Percentiles rank a stretch among this genome's conserved stretches.
These are phyloP conservation scores for Sodiomyces alkalinus DNA, from an alignment of 2,329 filamentous ascomycete species.

Conservation along the genomic window DNA sequence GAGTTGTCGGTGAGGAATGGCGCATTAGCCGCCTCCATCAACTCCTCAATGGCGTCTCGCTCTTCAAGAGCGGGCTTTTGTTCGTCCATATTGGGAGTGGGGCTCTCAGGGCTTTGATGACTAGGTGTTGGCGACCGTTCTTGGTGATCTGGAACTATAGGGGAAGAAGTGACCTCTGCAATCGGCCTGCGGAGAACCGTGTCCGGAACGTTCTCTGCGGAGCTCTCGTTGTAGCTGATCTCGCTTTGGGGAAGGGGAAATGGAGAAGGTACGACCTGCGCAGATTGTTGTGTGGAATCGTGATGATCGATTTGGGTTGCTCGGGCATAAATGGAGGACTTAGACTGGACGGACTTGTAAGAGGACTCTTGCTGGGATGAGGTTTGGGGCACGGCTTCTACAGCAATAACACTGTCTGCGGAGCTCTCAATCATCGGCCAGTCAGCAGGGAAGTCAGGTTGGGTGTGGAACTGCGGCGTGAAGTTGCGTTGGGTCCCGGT, in stretches of 20 bases:
- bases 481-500: neutral
- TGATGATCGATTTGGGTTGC: neutral
- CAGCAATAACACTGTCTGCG: neutral
- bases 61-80: too few relatives aligned
- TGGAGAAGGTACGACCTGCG: constrained; percentile 6
- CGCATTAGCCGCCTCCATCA: too few relatives aligned
- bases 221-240: constrained; percentile 1
- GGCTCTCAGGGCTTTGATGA: neutral
- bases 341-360: neutral
- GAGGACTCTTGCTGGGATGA: too few relatives aligned
- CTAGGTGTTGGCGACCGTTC: neutral
- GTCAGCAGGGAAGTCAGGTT: neutral
- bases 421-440: neutral
- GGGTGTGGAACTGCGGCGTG: neutral
- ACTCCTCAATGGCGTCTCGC: too few relatives aligned
- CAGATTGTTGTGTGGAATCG: constrained; percentile 3
- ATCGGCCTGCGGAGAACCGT: constrained; percentile 5
- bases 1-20: too few relatives aligned
- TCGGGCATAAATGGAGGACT: neutral
- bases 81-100: neutral
- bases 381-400: too few relatives aligned
- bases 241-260: neutral
- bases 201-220: constrained; percentile 6
- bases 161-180: neutral
- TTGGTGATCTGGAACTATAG: too few relatives aligned